Conservation (phyloP, 331 rosid genomes). For the Acacia pycnantha region DNA sequence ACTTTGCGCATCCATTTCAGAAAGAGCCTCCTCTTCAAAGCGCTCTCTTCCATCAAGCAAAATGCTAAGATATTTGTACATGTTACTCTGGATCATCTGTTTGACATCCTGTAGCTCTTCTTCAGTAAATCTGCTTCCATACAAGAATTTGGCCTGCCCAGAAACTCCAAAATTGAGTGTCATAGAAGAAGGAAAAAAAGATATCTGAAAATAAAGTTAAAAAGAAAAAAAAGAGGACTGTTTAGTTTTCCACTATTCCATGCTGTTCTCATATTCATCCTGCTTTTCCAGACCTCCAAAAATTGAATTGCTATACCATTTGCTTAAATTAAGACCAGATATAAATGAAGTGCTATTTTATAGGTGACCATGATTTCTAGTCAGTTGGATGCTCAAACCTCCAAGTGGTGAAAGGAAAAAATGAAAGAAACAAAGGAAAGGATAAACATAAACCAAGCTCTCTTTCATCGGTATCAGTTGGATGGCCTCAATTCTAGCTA, state of each 20-base stretch:
- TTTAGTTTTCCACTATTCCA: not conserved
- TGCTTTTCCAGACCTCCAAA: not conserved
- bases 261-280: not conserved
- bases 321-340: slow-evolving; percentile 6
- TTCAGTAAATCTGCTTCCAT: slow-evolving; percentile 70
- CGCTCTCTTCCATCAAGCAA: slow-evolving; percentile 97
- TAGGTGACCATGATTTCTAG: not conserved
- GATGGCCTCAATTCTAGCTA: not conserved
- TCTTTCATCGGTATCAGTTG: slow-evolving; percentile 1
- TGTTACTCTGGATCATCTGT: slow-evolving; percentile 94
- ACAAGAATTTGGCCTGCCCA: slow-evolving; percentile 85
- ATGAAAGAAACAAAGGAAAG: not conserved
- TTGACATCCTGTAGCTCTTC: slow-evolving; percentile 84
- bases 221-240: not conserved
- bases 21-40: slow-evolving; percentile 83
- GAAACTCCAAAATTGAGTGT: slow-evolving; percentile 27
- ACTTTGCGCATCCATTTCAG: slow-evolving; percentile 48
- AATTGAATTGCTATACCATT: not conserved
- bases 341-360: not conserved
- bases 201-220: slow-evolving; percentile 11
- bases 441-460: slow-evolving; percentile 3
- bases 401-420: not conserved
- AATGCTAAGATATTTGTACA: slow-evolving; percentile 96
- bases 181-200: not conserved
- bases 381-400: not conserved